Conservation (phyloP, 2,329 filamentous ascomycete genomes). For the Fusarium vanettenii region DNA sequence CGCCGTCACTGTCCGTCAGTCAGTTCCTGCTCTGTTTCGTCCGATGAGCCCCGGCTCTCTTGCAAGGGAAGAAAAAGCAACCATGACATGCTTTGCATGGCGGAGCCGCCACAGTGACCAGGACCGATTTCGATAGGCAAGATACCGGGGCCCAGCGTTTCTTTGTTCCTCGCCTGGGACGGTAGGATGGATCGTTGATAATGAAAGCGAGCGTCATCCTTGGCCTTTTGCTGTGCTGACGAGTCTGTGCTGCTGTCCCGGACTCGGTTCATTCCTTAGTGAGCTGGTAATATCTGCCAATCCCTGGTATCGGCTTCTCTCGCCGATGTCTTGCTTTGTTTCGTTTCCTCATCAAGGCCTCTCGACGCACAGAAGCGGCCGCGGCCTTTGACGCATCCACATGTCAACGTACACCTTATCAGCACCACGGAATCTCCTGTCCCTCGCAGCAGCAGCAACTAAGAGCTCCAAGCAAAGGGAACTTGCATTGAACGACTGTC, state of each 20-base stretch:
- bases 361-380: not conserved
- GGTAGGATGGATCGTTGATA: conserved; percentile 13
- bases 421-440: not conserved
- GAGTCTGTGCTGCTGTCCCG: conserved; percentile 3
- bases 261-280: conserved; percentile 27
- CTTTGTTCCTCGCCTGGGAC: conserved; percentile 13
- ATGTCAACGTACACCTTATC: not conserved
- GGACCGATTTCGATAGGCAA: not conserved
- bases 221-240: conserved; percentile 13
- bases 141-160: conserved; percentile 4
- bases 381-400: not conserved
- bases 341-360: conserved; percentile 9
- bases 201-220: conserved; percentile 19
- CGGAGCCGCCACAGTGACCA: conserved; percentile 19
- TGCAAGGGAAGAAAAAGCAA: conserved; percentile 30
- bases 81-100: conserved; percentile 34
- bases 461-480: conserved; percentile 23
- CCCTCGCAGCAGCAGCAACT: conserved; percentile 6
- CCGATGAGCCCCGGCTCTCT: conserved; percentile 12
- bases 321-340: conserved; percentile 33
- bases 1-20: not conserved
- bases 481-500: conserved; percentile 13
- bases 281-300: not conserved
- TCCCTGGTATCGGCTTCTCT: conserved; percentile 15
- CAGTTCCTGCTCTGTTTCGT: conserved; percentile 3